Evolutionary conservation across 179 eudicot genomes (phyloP), one percentile per base, ranked within the genome.

Genomic region (Camellia oleifera): DNA sequence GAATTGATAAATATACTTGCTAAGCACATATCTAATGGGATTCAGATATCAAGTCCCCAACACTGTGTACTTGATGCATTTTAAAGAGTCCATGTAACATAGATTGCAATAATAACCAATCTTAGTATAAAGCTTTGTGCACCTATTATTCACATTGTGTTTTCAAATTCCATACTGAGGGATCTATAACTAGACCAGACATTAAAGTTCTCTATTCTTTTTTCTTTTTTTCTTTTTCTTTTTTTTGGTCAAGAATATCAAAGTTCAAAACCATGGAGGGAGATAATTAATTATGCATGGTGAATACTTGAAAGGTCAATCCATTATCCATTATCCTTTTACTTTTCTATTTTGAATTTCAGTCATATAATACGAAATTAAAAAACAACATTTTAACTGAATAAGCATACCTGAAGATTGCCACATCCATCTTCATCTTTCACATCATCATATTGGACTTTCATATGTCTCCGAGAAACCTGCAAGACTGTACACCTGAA

Each of bases 401-500:
- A 40, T 42, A 62, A 32, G 12, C 79, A 74, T 92, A 97, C 99
- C 98, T 97, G 89, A 77, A 93, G 91, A 72, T 92, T 95, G 56
- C 92, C 93, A 81, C 85, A 77, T 75, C 88, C 92, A 58, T 91
- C 99, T 81, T 92, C 93, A 83, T 97, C 98, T 82, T 88, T 90
- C 78, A 97, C 70, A 81, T 97, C 98, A 75, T 85, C 92, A 83
- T 97, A 95, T 63, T 78, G 90, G 53, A 97, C 92, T 83, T 91
- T 93, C 68, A 97, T 84, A 82, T 85, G 92, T 80, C 81, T 93
- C 81, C 81, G 85, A 12, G 90, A 88, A 71, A 95, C 85, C 83
- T 95, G 91, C 82, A 90, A 77, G 72, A 93, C 84, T n/a, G 91
- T 88, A 85, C 98, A 95, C 83, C 87, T 90, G 86, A 97, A 97